Base-by-base conservation (phyloP, 352 stramenopile genomes). In the Globisporangium spiculum region DNA sequence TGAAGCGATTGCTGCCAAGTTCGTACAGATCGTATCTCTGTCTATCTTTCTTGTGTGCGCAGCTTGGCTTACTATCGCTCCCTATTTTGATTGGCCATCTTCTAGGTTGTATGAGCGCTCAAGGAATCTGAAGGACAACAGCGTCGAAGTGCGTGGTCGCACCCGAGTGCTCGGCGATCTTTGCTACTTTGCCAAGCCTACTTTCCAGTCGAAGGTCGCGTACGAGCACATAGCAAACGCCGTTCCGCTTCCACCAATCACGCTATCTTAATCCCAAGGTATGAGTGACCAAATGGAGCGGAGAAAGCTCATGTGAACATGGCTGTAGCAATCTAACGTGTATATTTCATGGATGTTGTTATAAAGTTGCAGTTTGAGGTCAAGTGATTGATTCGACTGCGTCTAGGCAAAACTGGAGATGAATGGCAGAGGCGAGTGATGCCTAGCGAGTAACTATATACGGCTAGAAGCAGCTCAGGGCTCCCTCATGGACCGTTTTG, bases 401-500 rank as follows among this genome's bases (percentile, higher is more conserved):
- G 14, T n/a, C 14, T 48, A n/a, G 14, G 41, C 41, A 48, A 48
- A 48, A 48, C 5, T 48, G 41, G 41, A 16, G 20, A 44, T 18
- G 1, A 44, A 6, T 14, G 12, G 36, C 5, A 10, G 14, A 44
- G 14, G 14, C 14, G 36, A 44, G 36, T 4, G 12, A 5, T 12
- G 12, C 18, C 36, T 5, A 44, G 9, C 36, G 14, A 41, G 9
- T 10, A 6, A 36, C 32, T 36, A 8, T 36, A 30, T 12, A 41
- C 36, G 12, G 36, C 36, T 44, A 4, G 36, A 44, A 44, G 36
- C 12, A 20, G 20, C 18, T 61, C 55, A 61, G 9, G 30, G 41
- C 41, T 68, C 67, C 1, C 53, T 53, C 32, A 9, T 36, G 5
- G 67, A 72, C 22, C 60, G 60, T 36, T 75, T 74, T 5, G 79